Evolutionary conservation across 2,329 filamentous ascomycete species (phyloP), one percentile per base, ranked within the genome.

Genomic region (Paramyrothecium sp.): DNA sequence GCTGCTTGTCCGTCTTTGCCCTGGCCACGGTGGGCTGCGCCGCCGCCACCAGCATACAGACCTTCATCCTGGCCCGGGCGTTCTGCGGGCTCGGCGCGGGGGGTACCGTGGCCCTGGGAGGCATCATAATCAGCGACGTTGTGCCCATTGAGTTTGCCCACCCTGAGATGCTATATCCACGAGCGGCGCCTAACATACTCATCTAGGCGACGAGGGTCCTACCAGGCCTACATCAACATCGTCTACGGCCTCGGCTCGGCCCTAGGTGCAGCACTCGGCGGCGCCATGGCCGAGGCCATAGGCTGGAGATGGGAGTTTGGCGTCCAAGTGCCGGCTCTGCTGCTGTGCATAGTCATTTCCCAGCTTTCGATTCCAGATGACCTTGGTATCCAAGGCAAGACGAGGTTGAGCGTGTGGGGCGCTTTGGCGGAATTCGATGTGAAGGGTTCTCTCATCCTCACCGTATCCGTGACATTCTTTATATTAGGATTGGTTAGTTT

Each of bases 281-380:
- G 89, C 1, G 78, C 86, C 54, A 83, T 92, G 66, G 88, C 87
- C 22, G 89, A 92, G 65, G 78, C 76, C 34, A 71, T 92, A 2
- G 89, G 89, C 30, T 92, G 89, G 89, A 78, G 89, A 47, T 89
- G 87, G 86, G 87, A 88, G 56, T 91, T 88, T 67, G 84, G 83
- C 54, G 71, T 88, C 8, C 86, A 89, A 69, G 74, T 88, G 3
- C 79, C 83, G 3, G 73, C 77, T 0, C 65, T 87, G 30, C 23
- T 80, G 0, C 51, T 82, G 2, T 81, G 78, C 59, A 70, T 83
- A 49, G 61, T 69, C 10, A 67, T 83, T n/a, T 75, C 80, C 2
- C 67, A 67, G 51, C 56, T 80, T 8, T 76, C 77, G 7, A 78
- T 87, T 21, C 85, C 86, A 1, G 63, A 65, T 8, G 76, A 82